Base-by-base conservation (phyloP, 176 grass and related monocot genomes). In the Triticum timopheevii region DNA sequence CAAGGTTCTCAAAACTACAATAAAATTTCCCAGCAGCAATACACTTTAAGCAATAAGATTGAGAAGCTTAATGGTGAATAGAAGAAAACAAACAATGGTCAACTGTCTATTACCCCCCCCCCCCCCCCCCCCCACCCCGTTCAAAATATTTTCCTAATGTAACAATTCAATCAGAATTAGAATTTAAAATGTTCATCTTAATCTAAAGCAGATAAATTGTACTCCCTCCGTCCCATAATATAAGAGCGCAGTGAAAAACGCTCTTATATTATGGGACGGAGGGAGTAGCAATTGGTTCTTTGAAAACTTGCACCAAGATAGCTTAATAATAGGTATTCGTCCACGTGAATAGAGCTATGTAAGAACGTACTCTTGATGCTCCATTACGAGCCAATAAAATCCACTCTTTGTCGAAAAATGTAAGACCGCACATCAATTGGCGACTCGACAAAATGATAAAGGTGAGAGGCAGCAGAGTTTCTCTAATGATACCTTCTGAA, bases 401-500 rank as follows among this genome's bases (percentile, higher is more conserved):
- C 45, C 4, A 15, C 45, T 15, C 45, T 49, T 49, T 49, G 4
- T 15, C 45, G 45, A 49, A 49, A 49, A 15, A 49, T 49, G 45
- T 49, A 49, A 49, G 45, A 49, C 13, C 45, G 15, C 19, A 7
- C 50, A 17, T 59, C 54, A 22, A 59, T 59, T 59, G 54, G 19
- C 20, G 7, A 59, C 54, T 59, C 19, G 2, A 59, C 7, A 31
- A 84, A 67, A 8, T 76, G 56, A 35, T 74, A 28, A 3, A 90
- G 8, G 61, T 35, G n/a, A 24, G 59, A 64, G n/a, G 16, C 49
- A 38, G 64, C 3, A 84, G 11, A 54, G 50, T 28, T 35, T 58
- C 62, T 66, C 6, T 35, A 84, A 56, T 13, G 0, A 73, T 94
- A 99, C 94, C 97, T 99, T 99, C 69, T 99, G 97, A 78, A 96